Conservation (phyloP, 139 green algal genomes). For the Zygnema circumcarinatum region DNA sequence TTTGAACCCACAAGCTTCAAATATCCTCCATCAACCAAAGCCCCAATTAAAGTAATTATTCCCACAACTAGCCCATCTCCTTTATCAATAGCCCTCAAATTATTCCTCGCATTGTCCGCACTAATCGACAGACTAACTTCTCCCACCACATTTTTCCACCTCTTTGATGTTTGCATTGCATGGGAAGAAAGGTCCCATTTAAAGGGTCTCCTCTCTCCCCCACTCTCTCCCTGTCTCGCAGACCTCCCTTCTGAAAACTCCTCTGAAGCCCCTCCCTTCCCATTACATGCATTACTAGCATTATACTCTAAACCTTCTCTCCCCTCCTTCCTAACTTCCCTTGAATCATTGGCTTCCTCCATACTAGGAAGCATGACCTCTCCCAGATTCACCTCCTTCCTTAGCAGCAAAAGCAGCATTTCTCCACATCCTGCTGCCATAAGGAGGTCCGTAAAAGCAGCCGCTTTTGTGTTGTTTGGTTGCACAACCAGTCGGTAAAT, state of each 20-base stretch:
- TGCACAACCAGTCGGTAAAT: constrained; percentile 53
- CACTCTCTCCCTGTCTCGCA: neutral
- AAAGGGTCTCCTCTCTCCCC: neutral
- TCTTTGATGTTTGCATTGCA: too few species aligned
- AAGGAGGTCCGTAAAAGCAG: constrained; percentile 37
- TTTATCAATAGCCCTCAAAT: constrained; percentile 14
- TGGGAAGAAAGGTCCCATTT: too few species aligned
- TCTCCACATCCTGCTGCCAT: constrained; percentile 17
- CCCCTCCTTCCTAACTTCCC: neutral
- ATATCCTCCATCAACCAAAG: constrained; percentile 27
- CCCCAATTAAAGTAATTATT: constrained; percentile 40
- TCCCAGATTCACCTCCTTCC: constrained; percentile 35
- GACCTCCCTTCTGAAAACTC: neutral
- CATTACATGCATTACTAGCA: neutral
- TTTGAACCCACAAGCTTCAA: constrained; percentile 14
- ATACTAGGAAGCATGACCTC: neutral
- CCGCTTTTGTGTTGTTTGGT: constrained; percentile 36
- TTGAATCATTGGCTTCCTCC: neutral
- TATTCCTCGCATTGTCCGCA: neutral
- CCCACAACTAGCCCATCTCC: constrained; percentile 42
- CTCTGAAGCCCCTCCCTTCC: neutral
- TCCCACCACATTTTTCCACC: too few species aligned
- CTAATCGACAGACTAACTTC: constrained; percentile 3
- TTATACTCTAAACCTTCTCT: constrained; percentile 30
- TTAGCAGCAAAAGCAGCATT: constrained; percentile 45